Evolutionary conservation across 345 rosid genomes (phyloP).

Genomic region (Gossypium raimondii): DNA sequence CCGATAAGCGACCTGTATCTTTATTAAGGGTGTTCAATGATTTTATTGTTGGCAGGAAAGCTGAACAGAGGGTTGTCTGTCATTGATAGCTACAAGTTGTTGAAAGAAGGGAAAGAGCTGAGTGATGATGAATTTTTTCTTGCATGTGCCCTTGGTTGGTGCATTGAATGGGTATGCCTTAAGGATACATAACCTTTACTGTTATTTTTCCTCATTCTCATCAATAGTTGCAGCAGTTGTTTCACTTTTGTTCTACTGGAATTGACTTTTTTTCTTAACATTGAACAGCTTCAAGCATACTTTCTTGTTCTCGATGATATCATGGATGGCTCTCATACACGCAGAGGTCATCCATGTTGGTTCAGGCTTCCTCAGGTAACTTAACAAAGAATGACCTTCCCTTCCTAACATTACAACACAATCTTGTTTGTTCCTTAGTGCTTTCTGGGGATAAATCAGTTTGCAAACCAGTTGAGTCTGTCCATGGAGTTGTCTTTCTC

Average conservation of each 20-base stretch:
- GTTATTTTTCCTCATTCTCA: not conserved
- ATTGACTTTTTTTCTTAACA: not conserved
- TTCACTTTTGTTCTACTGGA: not conserved
- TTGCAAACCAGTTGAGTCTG: not conserved
- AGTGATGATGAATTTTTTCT: constrained; percentile 62
- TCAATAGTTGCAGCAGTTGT: not conserved
- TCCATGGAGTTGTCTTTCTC: not conserved
- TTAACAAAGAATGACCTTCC: not conserved
- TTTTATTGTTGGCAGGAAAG: constrained; percentile 46
- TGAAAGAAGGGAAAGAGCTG: constrained; percentile 60
- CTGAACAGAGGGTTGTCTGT: constrained; percentile 89
- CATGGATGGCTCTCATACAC: constrained; percentile 70
- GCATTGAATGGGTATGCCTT: constrained; percentile 71
- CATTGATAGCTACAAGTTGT: constrained; percentile 61
- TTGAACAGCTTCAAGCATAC: constrained; percentile 63
- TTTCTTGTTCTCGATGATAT: constrained; percentile 80
- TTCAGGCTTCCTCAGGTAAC: constrained; percentile 63
- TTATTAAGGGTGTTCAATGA: not conserved
- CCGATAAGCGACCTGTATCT: not conserved
- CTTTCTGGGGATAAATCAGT: not conserved
- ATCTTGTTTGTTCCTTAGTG: constrained; percentile 17
- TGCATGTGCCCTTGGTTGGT: constrained; percentile 81
- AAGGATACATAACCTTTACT: not conserved
- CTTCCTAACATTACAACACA: not conserved
- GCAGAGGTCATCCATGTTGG: constrained; percentile 89